Conservation (phyloP, 495 filamentous ascomycete species). For the Talaromyces liani region DNA sequence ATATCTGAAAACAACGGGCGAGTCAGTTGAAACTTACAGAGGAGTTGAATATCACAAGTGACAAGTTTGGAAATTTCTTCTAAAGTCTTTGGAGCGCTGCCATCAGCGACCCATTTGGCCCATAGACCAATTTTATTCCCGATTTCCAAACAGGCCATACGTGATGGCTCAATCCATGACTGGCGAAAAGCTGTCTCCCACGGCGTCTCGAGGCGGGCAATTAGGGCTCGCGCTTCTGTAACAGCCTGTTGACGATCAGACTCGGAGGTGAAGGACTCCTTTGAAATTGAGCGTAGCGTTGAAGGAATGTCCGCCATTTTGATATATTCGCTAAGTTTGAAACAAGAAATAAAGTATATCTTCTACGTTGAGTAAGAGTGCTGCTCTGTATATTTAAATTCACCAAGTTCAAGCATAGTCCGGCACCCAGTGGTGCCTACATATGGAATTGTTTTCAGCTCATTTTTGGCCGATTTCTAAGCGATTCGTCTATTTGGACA, state of each 20-base stretch:
- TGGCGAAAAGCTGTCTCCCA: slow-evolving; percentile 1
- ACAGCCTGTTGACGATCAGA: background rate
- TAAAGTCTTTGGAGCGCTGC: background rate
- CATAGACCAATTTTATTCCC: background rate
- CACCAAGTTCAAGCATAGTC: no score
- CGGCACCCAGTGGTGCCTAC: background rate
- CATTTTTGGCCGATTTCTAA: background rate
- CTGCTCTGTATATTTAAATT: no score
- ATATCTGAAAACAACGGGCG: background rate
- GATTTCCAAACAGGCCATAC: slow-evolving; percentile 1
- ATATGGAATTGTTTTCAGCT: background rate
- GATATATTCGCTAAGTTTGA: no score
- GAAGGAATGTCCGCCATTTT: no score
- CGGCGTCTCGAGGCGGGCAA: background rate
- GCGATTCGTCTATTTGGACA: background rate
- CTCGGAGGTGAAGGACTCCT: background rate
- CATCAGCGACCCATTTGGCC: background rate
- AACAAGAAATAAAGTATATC: no score
- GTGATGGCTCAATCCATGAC: slow-evolving; percentile 1
- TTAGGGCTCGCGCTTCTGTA: background rate
- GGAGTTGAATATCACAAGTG: background rate
- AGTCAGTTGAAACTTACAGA: background rate
- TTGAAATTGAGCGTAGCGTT: background rate
- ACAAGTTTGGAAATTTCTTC: background rate
- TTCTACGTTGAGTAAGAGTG: no score